Conservation (phyloP, 1,284 basidiomycete species). For the Ustilago trichophora region DNA sequence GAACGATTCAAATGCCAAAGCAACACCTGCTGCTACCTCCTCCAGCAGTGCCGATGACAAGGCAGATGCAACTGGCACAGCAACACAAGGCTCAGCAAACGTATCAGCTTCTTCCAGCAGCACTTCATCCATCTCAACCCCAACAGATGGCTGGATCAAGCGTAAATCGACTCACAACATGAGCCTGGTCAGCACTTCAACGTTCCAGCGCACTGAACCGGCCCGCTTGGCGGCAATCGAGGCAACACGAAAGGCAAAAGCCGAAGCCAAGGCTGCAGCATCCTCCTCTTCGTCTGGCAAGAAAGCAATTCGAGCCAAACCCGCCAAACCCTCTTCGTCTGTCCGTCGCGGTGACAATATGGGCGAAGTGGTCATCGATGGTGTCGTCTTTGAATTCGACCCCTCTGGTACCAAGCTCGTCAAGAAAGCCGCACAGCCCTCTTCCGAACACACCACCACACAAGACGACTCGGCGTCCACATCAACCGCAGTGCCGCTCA, state of each 20-base stretch:
- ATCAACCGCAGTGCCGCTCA: conserved; percentile 20
- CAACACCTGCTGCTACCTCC: too few species aligned
- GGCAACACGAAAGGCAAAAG: conserved; percentile 47
- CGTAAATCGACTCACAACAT: conserved; percentile 57
- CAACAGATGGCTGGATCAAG: conserved; percentile 62
- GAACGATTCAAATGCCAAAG: conserved; percentile 23
- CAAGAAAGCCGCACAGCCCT: conserved; percentile 54
- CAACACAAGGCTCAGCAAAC: not conserved
- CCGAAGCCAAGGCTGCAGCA: conserved; percentile 18
- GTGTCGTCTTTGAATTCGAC: conserved; percentile 70
- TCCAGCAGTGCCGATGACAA: too few species aligned
- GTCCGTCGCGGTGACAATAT: conserved; percentile 59
- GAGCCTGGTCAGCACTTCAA: conserved; percentile 55
- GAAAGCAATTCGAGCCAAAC: conserved; percentile 8
- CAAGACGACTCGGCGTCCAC: too few species aligned
- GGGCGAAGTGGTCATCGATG: conserved; percentile 69
- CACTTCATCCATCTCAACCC: too few species aligned
- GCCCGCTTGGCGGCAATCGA: conserved; percentile 55
- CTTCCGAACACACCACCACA: too few species aligned
- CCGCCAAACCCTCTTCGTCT: conserved; percentile 15
- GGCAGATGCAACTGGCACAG: not conserved
- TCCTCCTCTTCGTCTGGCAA: conserved; percentile 1
- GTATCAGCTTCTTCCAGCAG: too few species aligned
- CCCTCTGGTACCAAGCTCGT: conserved; percentile 69
- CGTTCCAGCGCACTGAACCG: conserved; percentile 56